Percentiles rank a stretch among this genome's conserved stretches.
phyloP scores from a whole-genome alignment of 495 filamentous ascomycete genomes.

The Penicillium flavigenum region DNA sequence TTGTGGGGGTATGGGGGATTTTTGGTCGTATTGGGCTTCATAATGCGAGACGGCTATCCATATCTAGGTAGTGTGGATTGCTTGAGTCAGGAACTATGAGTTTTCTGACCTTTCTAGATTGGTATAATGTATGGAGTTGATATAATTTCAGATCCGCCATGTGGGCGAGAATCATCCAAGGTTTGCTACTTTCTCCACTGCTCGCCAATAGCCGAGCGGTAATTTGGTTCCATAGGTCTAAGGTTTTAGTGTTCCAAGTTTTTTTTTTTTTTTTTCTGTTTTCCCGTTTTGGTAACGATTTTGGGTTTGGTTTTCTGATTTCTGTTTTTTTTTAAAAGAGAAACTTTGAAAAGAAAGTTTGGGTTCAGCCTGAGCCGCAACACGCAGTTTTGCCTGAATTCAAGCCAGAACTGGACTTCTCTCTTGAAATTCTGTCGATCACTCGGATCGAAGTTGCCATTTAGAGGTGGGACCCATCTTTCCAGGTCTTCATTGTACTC shows the following conservation, averaged over 20 bases:
- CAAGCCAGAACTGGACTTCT: not conserved
- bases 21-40: not conserved
- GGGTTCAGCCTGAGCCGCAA: conserved; percentile 28
- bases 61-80: too few species aligned
- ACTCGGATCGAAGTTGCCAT: conserved; percentile 23
- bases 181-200: not conserved
- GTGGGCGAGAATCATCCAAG: not conserved
- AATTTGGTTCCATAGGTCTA: not conserved
- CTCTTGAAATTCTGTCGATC: conserved; percentile 22
- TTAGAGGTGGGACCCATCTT: not conserved
- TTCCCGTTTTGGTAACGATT: not conserved
- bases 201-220: conserved; percentile 9
- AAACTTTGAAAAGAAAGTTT: conserved; percentile 18
- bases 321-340: not conserved
- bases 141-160: conserved; percentile 5
- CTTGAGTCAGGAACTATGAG: not conserved
- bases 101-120: not conserved
- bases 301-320: too few species aligned
- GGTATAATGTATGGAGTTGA: not conserved
- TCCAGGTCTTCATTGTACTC: not conserved
- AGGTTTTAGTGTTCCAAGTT: not conserved
- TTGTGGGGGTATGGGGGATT: not conserved
- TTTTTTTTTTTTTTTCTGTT: not conserved
- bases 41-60: not conserved
- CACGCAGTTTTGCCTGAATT: not conserved